Evolutionary conservation across 495 filamentous ascomycete species (phyloP).

Genomic region (Apodospora peruviana): DNA sequence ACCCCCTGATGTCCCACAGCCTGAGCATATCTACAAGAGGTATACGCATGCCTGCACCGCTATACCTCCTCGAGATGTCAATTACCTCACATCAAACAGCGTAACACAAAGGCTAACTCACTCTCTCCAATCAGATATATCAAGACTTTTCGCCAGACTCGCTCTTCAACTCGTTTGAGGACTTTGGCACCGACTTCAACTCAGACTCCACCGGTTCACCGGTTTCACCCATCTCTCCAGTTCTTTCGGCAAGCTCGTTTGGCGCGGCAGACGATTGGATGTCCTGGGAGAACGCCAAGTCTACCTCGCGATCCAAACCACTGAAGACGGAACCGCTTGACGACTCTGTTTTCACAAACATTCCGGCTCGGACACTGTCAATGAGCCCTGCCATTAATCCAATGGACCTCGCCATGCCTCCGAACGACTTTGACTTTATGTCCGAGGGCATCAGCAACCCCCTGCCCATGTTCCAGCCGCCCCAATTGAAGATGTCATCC

Average conservation of each 20-base stretch:
- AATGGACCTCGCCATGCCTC: conserved; percentile 17
- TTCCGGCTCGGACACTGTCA: conserved; percentile 3
- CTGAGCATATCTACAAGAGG: background rate
- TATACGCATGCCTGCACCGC: background rate
- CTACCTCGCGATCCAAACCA: conserved; percentile 9
- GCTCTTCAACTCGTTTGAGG: conserved; percentile 15
- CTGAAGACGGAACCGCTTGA: conserved; percentile 17
- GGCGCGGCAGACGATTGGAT: conserved; percentile 16
- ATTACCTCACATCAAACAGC: background rate
- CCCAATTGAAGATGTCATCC: conserved; percentile 7
- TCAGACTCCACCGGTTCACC: conserved; percentile 25
- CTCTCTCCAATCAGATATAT: conserved; percentile 11
- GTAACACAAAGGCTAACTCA: too few species aligned
- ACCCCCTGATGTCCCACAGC: background rate
- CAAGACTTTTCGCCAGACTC: conserved; percentile 21
- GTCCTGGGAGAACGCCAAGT: conserved; percentile 14
- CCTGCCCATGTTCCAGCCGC: conserved; percentile 8
- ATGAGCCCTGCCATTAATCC: conserved; percentile 28
- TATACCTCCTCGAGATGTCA: background rate
- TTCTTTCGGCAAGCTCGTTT: conserved; percentile 19
- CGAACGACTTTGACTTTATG: background rate
- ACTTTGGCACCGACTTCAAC: conserved; percentile 24
- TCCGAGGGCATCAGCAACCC: conserved; percentile 1
- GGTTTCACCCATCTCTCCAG: conserved; percentile 20
- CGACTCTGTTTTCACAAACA: conserved; percentile 3